Evolutionary conservation across 805 yeast species (phyloP).

Genomic region (Lipomyces starkeyi): DNA sequence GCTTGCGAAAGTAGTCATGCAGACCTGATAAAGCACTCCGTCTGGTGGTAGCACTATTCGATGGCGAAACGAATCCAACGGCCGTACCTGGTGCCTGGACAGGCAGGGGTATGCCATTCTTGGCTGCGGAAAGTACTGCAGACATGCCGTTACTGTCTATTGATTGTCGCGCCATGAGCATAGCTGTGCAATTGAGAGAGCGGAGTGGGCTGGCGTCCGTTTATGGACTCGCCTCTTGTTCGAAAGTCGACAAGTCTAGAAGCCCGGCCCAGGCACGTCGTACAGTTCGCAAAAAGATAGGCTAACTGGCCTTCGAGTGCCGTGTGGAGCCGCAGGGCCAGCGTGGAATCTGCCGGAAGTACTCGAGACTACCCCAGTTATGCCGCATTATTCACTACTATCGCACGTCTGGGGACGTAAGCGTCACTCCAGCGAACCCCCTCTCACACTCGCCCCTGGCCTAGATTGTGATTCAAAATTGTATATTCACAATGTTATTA

Average conservation of each 20-base stretch:
- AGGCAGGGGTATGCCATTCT: not conserved
- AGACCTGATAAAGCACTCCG: slow-evolving; percentile 14
- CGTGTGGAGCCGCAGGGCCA: not conserved
- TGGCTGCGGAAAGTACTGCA: not conserved
- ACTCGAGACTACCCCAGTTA: not conserved
- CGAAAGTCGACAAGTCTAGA: no score
- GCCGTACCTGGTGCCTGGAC: not conserved
- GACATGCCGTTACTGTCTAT: slow-evolving; percentile 1
- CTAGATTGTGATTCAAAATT: no score
- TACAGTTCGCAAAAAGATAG: no score
- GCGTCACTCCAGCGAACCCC: not conserved
- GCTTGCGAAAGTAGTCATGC: slow-evolving; percentile 27
- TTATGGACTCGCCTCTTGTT: no score
- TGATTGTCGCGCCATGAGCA: not conserved
- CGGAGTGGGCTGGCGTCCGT: not conserved
- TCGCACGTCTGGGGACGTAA: not conserved
- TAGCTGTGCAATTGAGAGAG: not conserved
- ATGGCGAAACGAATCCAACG: not conserved
- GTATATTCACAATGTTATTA: not conserved
- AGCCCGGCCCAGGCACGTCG: no score
- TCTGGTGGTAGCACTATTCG: not conserved
- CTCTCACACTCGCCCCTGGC: no score
- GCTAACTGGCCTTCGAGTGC: not conserved
- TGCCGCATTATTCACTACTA: not conserved
- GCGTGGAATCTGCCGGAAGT: not conserved